These are phyloP conservation scores for Candida golubevii DNA, from an alignment of 805 yeast species.

Conservation along the genomic window DNA sequence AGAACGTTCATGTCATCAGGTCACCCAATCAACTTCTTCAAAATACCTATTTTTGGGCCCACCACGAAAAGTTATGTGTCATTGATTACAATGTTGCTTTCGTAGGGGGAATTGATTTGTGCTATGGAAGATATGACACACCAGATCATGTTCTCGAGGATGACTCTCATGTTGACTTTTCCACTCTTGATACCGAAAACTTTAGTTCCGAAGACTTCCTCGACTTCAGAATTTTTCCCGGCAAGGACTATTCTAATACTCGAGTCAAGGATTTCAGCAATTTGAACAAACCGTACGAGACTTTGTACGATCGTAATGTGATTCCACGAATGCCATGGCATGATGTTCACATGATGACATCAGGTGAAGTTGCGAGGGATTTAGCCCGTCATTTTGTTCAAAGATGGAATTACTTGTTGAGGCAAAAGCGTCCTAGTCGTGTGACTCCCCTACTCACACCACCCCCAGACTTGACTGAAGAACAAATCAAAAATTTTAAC, in stretches of 20 bases:
- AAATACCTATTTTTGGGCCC: conserved; percentile 97
- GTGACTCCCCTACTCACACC: conserved; percentile 90
- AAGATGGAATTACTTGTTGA: conserved; percentile 89
- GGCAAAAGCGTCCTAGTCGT: conserved; percentile 93
- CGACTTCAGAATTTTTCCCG: conserved; percentile 75
- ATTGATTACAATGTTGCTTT: conserved; percentile 87
- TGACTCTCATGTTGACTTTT: conserved; percentile 46
- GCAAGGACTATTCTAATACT: conserved; percentile 96
- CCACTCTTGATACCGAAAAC: conserved; percentile 26
- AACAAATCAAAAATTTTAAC: conserved; percentile 59
- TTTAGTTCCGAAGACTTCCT: conserved; percentile 38
- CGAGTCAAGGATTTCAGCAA: conserved; percentile 82
- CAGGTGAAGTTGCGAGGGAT: conserved; percentile 94
- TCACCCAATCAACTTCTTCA: conserved; percentile 95
- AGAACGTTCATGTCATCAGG: conserved; percentile 82
- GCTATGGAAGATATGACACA: conserved; percentile 94
- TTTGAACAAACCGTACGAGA: conserved; percentile 81
- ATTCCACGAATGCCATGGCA: conserved; percentile 99
- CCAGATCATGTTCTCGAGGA: conserved; percentile 91
- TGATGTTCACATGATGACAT: conserved; percentile 92
- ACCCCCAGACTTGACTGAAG: conserved; percentile 78
- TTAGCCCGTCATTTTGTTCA: conserved; percentile 91
- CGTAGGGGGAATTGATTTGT: conserved; percentile 92
- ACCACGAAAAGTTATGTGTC: conserved; percentile 88
- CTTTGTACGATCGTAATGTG: conserved; percentile 77